Base-by-base conservation (phyloP, 768 basidiomycete genomes). In the Lactarius hengduanensis region DNA sequence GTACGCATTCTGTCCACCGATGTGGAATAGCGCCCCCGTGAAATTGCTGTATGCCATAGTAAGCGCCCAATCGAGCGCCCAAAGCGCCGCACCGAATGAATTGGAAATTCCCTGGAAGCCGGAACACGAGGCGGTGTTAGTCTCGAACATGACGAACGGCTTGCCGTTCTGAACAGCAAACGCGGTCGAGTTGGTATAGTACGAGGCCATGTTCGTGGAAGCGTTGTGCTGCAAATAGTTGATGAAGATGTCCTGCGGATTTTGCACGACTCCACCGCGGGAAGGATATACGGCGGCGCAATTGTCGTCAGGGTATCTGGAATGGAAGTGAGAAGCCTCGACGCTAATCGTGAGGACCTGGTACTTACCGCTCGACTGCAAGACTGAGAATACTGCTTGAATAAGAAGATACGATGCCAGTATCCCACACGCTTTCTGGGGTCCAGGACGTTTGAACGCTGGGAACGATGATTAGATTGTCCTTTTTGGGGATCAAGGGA, bases 1-100 rank as follows among this genome's bases (percentile, higher is more conserved):
- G 72, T 78, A 86, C 1, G 83, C 84, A 64, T 80, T 82, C 75
- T 86, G 83, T 53, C 88, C 88, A 75, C 87, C 87, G 62, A 88
- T 76, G 66, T 90, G 80, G 55, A 80, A 74, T 47, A 79, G 62
- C 18, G 78, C 80, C 68, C 73, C 78, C 50, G 72, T 80, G 73
- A 76, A 82, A 70, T 83, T 84, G 65, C 71, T 77, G 60, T 76
- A 80, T 20, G 82, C 85, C 80, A 85, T 79, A 62, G 83, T 81
- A 20, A 86, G 74, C 6, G 80, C 78, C 71, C 82, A 83, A 71
- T 86, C 85, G 54, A 84, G 73, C 20, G 73, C 81, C 84, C 84
- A 86, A 0, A 86, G 73, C 0, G 81, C 79, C 0, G 80, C 86
- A 2, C 77, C 80, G 66, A 83, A 89, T 71, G 81, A 74, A 79